Evolutionary conservation across 1,284 basidiomycete genomes (phyloP).

Genomic region (Ganoderma meredithae): DNA sequence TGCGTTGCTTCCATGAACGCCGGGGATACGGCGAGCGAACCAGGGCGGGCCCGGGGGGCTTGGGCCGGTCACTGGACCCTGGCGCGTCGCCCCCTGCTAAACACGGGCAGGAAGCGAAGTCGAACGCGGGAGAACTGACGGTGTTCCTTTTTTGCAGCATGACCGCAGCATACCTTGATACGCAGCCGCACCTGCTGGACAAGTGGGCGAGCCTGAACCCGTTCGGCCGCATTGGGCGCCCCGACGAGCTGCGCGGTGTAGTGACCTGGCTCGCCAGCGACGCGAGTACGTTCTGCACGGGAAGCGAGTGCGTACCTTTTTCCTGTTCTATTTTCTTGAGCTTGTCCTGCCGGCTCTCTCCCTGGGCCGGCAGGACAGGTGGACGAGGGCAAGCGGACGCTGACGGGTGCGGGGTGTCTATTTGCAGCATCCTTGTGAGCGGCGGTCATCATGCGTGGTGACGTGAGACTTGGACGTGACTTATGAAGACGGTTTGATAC

Average conservation of each 20-base stretch:
- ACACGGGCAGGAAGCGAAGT: neutral
- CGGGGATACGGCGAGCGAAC: constrained; percentile 7
- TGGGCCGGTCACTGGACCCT: neutral
- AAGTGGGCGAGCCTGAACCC: constrained; percentile 84
- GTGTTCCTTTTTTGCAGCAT: constrained; percentile 53
- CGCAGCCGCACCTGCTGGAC: constrained; percentile 68
- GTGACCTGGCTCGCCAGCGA: constrained; percentile 83
- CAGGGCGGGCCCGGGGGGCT: neutral
- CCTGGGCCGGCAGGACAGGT: neutral
- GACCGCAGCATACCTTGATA: constrained; percentile 81
- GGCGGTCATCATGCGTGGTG: constrained; percentile 80
- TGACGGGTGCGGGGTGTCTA: constrained; percentile 27
- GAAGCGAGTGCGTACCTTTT: constrained; percentile 66
- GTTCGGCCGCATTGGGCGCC: constrained; percentile 75
- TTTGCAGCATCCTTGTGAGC: constrained; percentile 67
- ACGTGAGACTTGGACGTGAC: constrained; percentile 22
- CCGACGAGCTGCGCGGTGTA: constrained; percentile 83
- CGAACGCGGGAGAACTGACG: neutral
- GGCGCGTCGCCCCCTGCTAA: constrained; percentile 1
- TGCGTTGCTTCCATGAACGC: neutral
- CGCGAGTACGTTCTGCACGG: constrained; percentile 79
- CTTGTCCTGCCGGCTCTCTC: neutral
- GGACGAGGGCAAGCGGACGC: neutral
- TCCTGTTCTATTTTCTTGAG: neutral
- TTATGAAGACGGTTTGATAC: neutral